phyloP scores from a whole-genome alignment of 352 stramenopile genomes.

The Globisporangium solare region DNA sequence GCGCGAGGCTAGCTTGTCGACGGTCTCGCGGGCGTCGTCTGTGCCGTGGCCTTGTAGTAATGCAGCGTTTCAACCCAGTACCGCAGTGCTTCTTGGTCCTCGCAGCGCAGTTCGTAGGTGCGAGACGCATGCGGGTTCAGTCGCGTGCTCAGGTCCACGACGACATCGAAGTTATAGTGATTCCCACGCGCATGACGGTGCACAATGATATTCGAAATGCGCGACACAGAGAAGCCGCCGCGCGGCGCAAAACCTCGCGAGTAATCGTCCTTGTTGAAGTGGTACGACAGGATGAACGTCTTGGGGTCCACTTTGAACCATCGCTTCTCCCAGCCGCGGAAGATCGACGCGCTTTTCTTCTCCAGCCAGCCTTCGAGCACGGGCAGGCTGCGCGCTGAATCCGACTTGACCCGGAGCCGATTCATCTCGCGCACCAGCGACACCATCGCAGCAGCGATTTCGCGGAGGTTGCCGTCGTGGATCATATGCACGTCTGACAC shows the following conservation, averaged over 20 bases:
- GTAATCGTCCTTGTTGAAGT: slow-evolving; percentile 62
- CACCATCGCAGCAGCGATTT: slow-evolving; percentile 44
- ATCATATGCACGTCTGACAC: slow-evolving; percentile 36
- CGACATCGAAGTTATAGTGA: slow-evolving; percentile 59
- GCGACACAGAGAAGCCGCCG: slow-evolving; percentile 47
- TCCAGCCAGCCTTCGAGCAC: slow-evolving; percentile 63
- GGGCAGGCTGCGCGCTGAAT: slow-evolving; percentile 31
- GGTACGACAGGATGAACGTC: slow-evolving; percentile 65
- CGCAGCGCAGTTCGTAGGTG: slow-evolving; percentile 66
- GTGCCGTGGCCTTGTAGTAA: slow-evolving; percentile 51
- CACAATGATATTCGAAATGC: slow-evolving; percentile 55
- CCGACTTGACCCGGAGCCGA: slow-evolving; percentile 29
- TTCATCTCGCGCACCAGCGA: slow-evolving; percentile 56
- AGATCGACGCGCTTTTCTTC: slow-evolving; percentile 76
- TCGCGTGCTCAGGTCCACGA: slow-evolving; percentile 62
- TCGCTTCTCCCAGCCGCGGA: slow-evolving; percentile 59
- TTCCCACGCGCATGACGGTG: slow-evolving; percentile 31
- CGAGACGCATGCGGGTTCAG: slow-evolving; percentile 50
- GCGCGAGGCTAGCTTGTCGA: slow-evolving; percentile 24
- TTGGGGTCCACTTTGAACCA: slow-evolving; percentile 69
- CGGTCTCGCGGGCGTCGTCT: slow-evolving; percentile 31
- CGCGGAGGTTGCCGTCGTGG: slow-evolving; percentile 27
- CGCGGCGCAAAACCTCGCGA: slow-evolving; percentile 57
- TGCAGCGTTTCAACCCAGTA: slow-evolving; percentile 73
- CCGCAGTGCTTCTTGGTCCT: slow-evolving; percentile 44